Percentiles rank a stretch among this genome's conserved stretches.
phyloP scores from a whole-genome alignment of 2,329 filamentous ascomycete species.

The Diatrype stigma region DNA sequence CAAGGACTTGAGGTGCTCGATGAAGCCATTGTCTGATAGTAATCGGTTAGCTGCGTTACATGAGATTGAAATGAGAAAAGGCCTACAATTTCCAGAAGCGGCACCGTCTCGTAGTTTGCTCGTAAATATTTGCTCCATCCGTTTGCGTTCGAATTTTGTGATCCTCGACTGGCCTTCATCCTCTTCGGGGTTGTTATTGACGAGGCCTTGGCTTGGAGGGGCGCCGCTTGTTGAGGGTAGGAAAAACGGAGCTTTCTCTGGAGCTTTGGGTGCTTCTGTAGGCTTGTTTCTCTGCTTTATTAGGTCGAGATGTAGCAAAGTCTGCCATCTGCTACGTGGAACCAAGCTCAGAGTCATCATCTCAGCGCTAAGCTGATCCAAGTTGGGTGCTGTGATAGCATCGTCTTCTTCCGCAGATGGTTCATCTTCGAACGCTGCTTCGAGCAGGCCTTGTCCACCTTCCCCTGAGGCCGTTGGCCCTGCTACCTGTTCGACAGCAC shows the following conservation, averaged over 20 bases:
- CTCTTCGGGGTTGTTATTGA: slow-evolving; percentile 23
- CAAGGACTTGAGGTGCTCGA: slow-evolving; percentile 75
- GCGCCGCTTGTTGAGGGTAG: slow-evolving; percentile 60
- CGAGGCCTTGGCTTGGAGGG: slow-evolving; percentile 19
- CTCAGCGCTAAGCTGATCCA: slow-evolving; percentile 76
- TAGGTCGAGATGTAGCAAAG: slow-evolving; percentile 82
- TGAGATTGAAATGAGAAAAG: background rate
- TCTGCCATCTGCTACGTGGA: slow-evolving; percentile 91
- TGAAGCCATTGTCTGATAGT: slow-evolving; percentile 56
- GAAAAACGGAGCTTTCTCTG: slow-evolving; percentile 95
- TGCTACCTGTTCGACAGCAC: slow-evolving; percentile 61
- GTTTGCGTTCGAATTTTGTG: slow-evolving; percentile 58
- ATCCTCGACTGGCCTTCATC: slow-evolving; percentile 53
- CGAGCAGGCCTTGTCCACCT: slow-evolving; percentile 69
- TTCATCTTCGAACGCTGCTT: slow-evolving; percentile 65
- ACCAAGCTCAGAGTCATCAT: slow-evolving; percentile 87
- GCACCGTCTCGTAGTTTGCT: slow-evolving; percentile 51
- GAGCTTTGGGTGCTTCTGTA: slow-evolving; percentile 82
- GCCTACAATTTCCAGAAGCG: slow-evolving; percentile 56
- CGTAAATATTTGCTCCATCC: slow-evolving; percentile 56
- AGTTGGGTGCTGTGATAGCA: slow-evolving; percentile 47
- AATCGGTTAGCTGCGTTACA: slow-evolving; percentile 8
- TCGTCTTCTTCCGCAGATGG: slow-evolving; percentile 48
- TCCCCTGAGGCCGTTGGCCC: slow-evolving; percentile 79
- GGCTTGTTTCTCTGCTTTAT: slow-evolving; percentile 95